Conservation (phyloP, 768 basidiomycete genomes). For the Peribolospora baueri region DNA sequence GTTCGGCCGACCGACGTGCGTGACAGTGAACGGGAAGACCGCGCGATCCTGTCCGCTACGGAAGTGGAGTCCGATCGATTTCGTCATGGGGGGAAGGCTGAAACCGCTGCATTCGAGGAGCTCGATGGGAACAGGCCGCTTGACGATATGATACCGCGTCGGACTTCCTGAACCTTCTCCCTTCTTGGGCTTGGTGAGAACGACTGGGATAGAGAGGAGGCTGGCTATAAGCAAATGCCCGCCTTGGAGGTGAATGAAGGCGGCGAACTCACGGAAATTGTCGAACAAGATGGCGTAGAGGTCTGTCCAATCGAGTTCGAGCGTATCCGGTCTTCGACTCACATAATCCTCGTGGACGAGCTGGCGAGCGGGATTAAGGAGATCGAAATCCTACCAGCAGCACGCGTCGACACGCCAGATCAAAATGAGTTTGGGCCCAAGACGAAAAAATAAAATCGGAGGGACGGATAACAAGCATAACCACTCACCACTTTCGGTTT, state of each 20-base stretch:
- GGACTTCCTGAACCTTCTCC: slow-evolving; percentile 31
- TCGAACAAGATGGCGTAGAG: slow-evolving; percentile 78
- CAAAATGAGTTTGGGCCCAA: too few relatives aligned
- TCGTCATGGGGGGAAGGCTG: slow-evolving; percentile 46
- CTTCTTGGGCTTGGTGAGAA: slow-evolving; percentile 65
- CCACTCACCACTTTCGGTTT: slow-evolving; percentile 20
- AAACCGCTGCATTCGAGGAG: slow-evolving; percentile 32
- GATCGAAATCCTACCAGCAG: slow-evolving; percentile 49
- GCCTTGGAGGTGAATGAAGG: background rate
- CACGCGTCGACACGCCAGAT: too few relatives aligned
- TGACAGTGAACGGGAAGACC: slow-evolving; percentile 66
- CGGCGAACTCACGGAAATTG: slow-evolving; percentile 48
- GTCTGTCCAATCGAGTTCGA: slow-evolving; percentile 72
- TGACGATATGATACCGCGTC: slow-evolving; percentile 49
- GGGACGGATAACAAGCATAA: too few relatives aligned
- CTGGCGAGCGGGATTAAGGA: slow-evolving; percentile 56
- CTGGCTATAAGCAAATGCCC: background rate
- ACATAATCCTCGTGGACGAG: slow-evolving; percentile 64
- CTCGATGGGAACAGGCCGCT: slow-evolving; percentile 75
- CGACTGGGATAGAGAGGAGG: slow-evolving; percentile 29
- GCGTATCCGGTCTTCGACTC: slow-evolving; percentile 54
- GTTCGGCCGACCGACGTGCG: slow-evolving; percentile 67
- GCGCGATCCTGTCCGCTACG: slow-evolving; percentile 29
- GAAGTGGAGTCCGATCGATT: slow-evolving; percentile 31
- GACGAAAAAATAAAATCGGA: too few relatives aligned